A percentile compares a stretch with the other conserved stretches of the same genome.
phyloP scores from a whole-genome alignment of 73 alveolate genomes.

The Strombidium stylifer region DNA sequence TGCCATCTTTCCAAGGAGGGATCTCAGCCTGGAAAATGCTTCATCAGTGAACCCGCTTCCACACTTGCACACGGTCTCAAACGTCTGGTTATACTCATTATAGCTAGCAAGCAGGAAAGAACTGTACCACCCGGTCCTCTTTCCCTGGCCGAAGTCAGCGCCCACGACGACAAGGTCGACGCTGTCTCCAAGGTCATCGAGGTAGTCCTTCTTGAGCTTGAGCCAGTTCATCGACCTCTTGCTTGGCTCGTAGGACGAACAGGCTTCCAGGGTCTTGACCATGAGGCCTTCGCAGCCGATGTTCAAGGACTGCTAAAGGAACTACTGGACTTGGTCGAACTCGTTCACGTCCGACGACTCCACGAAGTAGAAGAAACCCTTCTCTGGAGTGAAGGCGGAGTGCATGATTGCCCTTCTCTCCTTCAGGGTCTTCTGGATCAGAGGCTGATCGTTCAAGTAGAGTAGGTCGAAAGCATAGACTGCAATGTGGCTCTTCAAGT shows the following conservation, averaged over 20 bases:
- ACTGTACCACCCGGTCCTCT: conserved; percentile 96
- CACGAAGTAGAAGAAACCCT: no score
- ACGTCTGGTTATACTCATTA: conserved; percentile 90
- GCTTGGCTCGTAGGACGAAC: conserved; percentile 97
- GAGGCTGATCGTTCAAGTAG: conserved; percentile 72
- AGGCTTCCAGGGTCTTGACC: conserved; percentile 92
- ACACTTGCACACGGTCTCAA: conserved; percentile 85
- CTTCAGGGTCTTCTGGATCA: conserved; percentile 65
- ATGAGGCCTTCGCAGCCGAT: conserved; percentile 95
- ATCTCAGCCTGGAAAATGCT: no score
- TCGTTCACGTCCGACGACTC: no score
- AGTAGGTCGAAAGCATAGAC: conserved; percentile 86
- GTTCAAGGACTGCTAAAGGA: no score
- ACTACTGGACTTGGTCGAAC: no score
- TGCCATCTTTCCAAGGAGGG: no score
- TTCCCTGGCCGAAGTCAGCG: conserved; percentile 96
- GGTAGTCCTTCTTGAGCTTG: conserved; percentile 96
- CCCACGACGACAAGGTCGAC: conserved; percentile 97
- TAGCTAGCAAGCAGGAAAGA: conserved; percentile 94
- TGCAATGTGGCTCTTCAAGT: conserved; percentile 76
- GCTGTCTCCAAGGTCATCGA: conserved; percentile 81
- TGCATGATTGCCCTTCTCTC: conserved; percentile 72
- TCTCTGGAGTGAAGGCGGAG: conserved; percentile 41
- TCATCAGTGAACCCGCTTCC: conserved; percentile 89
- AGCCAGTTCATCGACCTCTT: conserved; percentile 97